A percentile compares a stretch with the other conserved stretches of the same genome.
Evolutionary conservation across 1,284 basidiomycete genomes (phyloP).

Genomic region (Puccinia brachypodii): DNA sequence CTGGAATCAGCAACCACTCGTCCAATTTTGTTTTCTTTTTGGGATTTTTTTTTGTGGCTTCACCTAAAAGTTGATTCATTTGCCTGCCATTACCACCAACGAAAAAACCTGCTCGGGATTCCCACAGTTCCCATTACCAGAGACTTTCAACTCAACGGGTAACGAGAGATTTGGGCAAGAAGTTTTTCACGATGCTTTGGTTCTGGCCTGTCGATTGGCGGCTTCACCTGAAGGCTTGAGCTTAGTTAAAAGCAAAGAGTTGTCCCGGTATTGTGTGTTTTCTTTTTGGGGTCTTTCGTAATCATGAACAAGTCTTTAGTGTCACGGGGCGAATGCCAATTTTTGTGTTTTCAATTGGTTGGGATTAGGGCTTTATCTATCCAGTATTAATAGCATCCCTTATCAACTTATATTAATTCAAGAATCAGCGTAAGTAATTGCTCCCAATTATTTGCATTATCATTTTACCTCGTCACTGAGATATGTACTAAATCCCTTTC

Average conservation of each 20-base stretch:
- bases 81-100: neutral
- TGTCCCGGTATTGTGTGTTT: constrained; percentile 21
- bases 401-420: constrained; percentile 30
- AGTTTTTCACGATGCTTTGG: constrained; percentile 32
- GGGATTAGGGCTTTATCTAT: constrained; percentile 27
- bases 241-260: constrained; percentile 18
- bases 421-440: constrained; percentile 19
- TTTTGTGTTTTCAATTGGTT: neutral
- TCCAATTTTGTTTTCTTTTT: too few species aligned
- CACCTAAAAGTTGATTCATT: neutral
- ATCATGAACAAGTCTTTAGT: neutral
- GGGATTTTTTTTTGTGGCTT: too few species aligned
- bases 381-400: constrained; percentile 23
- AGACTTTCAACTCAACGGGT: neutral
- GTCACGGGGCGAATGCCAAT: neutral
- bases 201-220: constrained; percentile 24
- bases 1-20: too few species aligned
- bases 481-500: neutral
- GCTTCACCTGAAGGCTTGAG: constrained; percentile 8
- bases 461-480: neutral
- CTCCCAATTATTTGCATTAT: neutral
- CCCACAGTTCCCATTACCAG: constrained; percentile 36
- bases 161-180: constrained; percentile 1
- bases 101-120: neutral
- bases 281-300: neutral